Conservation (phyloP, 164 flowering plant species). For the Brasenia schreberi region DNA sequence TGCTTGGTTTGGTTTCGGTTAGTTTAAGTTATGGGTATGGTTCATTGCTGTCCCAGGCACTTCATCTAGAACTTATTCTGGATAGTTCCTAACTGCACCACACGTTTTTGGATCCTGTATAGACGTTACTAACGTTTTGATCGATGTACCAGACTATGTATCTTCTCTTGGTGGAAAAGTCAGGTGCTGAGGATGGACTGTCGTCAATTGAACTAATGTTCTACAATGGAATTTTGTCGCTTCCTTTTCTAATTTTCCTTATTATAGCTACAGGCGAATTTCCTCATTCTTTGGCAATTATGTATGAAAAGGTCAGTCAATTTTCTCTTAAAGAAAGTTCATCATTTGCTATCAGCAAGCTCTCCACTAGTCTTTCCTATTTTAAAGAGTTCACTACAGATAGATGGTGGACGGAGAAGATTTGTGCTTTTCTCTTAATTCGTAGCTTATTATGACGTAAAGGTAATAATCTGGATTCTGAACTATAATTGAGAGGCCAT, state of each 20-base stretch:
- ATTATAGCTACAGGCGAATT: slow-evolving; percentile 82
- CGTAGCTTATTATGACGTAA: no score
- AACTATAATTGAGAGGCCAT: no score
- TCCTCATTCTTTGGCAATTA: slow-evolving; percentile 56
- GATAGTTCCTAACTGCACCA: not conserved
- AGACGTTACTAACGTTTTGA: not conserved
- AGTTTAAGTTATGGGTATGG: no score
- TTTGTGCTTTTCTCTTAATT: no score
- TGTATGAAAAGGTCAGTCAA: slow-evolving; percentile 64
- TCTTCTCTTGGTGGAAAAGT: slow-evolving; percentile 88
- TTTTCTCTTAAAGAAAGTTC: no score
- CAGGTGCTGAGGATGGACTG: slow-evolving; percentile 98
- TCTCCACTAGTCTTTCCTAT: no score
- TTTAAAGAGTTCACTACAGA: no score
- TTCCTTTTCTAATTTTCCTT: slow-evolving; percentile 65
- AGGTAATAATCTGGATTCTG: no score
- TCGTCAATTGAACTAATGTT: slow-evolving; percentile 93
- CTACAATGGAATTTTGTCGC: slow-evolving; percentile 75
- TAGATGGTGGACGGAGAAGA: no score
- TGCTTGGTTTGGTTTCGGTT: no score
- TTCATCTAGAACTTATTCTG: not conserved
- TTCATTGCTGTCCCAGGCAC: not conserved
- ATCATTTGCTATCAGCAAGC: no score
- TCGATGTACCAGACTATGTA: slow-evolving; percentile 66
- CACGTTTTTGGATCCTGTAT: not conserved